phyloP scores from a whole-genome alignment of 148 eudicot genomes.

The Pharnaceum exiguum region DNA sequence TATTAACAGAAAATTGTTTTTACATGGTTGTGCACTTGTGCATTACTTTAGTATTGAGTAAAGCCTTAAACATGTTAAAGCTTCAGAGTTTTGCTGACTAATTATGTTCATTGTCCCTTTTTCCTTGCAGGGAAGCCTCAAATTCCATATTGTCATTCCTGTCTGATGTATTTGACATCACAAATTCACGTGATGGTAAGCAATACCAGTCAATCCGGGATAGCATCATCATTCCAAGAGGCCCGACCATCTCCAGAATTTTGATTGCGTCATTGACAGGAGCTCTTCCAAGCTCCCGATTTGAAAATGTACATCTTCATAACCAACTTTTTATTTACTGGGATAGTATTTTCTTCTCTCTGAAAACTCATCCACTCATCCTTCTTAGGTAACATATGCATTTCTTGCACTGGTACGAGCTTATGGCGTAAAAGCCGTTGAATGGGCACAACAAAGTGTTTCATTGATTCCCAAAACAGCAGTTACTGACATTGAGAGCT shows the following conservation, averaged over 20 bases:
- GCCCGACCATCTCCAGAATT: constrained; percentile 71
- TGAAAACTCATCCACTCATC: neutral
- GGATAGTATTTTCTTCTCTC: neutral
- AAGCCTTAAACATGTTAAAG: too few species aligned
- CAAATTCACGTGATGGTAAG: constrained; percentile 53
- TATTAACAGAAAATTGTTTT: too few species aligned
- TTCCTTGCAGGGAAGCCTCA: constrained; percentile 91
- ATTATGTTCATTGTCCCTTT: neutral
- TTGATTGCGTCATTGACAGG: constrained; percentile 84
- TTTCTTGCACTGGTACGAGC: constrained; percentile 66
- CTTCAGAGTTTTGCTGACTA: neutral
- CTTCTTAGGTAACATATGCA: constrained; percentile 79
- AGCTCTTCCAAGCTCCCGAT: constrained; percentile 91
- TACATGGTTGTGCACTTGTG: too few species aligned
- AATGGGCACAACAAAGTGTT: constrained; percentile 77
- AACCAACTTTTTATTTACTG: too few species aligned
- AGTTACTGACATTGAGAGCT: constrained; percentile 68
- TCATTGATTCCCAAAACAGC: constrained; percentile 78
- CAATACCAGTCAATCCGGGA: constrained; percentile 64
- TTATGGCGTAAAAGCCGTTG: constrained; percentile 57
- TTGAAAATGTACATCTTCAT: constrained; percentile 52
- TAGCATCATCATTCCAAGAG: constrained; percentile 76
- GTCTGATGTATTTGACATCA: constrained; percentile 84
- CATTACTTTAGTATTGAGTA: too few species aligned
- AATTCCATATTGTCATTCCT: constrained; percentile 87